Percentiles rank a stretch among this genome's conserved stretches.
Conservation (phyloP, 306 rosid species). For the Oxytropis ochrocephala region DNA sequence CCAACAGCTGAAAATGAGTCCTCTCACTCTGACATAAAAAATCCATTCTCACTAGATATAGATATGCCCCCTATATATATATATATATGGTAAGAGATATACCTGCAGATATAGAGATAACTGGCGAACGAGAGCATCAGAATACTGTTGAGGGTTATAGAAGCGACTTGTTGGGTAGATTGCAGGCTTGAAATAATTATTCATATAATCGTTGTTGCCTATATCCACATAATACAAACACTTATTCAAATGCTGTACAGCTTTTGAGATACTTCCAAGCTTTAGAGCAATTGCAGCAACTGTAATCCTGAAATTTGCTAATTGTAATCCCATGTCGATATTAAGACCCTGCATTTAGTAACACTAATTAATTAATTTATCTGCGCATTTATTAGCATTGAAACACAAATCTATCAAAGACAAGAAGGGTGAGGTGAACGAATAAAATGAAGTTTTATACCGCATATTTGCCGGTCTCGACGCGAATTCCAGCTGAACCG, state of each 20-base stretch:
- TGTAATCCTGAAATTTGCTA: constrained; percentile 18
- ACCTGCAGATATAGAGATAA: constrained; percentile 28
- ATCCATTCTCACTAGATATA: too few relatives aligned
- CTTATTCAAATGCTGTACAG: constrained; percentile 9
- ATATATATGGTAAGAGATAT: background rate
- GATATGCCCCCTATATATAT: too few relatives aligned
- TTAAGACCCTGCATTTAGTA: constrained; percentile 30
- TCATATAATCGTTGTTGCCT: constrained; percentile 58
- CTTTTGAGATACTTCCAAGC: background rate
- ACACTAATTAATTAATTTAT: background rate
- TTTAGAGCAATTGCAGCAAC: background rate
- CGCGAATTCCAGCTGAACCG: constrained; percentile 20
- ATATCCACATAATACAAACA: constrained; percentile 48
- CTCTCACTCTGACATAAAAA: too few relatives aligned
- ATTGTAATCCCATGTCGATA: constrained; percentile 25
- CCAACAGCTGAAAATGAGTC: too few relatives aligned
- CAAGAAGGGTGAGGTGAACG: background rate
- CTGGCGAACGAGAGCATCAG: constrained; percentile 19
- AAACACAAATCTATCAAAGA: background rate
- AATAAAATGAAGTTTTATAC: background rate
- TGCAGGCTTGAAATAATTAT: constrained; percentile 43
- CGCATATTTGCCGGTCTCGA: background rate
- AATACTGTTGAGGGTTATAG: constrained; percentile 26
- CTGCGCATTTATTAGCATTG: background rate
- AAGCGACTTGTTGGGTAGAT: constrained; percentile 8